Evolutionary conservation across 768 basidiomycete genomes (phyloP), one percentile per base, ranked within the genome.

Genomic region (Floccularia luteovirens): DNA sequence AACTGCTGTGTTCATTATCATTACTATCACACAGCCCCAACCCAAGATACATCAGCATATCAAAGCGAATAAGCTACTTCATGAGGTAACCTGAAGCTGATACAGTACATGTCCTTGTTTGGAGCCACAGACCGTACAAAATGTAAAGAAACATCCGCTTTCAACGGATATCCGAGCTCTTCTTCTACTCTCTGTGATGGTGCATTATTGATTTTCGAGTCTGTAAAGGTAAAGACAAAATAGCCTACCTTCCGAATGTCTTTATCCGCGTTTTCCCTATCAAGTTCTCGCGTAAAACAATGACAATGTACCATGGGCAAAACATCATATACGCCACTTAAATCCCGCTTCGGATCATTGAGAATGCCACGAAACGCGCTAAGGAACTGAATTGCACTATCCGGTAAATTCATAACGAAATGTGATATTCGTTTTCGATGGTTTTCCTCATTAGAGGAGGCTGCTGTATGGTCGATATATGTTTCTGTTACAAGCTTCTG

Each of bases 371-470:
- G 74, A 66, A 90, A 96, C 1, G 89, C 88, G 52, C 87, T 86
- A 38, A 99, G 69, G 62, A 98, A 97, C 24, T 75, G 69, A 40
- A 97, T 78, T 0, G 93, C 96, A 19, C 84, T 82, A 49, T 90
- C 91, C 2, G 96, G 96, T 14, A 99, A 70, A 59, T 99, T 99
- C 92, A 99, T 94, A n/a, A 96, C 84, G 54, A 90, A 92, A 56
- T 96, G 94, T 10, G 77, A 63, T 47, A 96, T 78, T 31, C 72
- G 62, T 41, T 59, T 66, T 43, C 85, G 76, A n/a, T n/a, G n/a
- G n/a, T n/a, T n/a, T n/a, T n/a, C n/a, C n/a, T n/a, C n/a, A n/a
- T n/a, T n/a, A n/a, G n/a, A n/a, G n/a, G n/a, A n/a, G 25, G 66
- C 49, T 42, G 14, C 42, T 48, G 24, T 41, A 5, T 6, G 22